Conservation (phyloP, 176 grass and related monocot species). For the Melocanna baccifera region DNA sequence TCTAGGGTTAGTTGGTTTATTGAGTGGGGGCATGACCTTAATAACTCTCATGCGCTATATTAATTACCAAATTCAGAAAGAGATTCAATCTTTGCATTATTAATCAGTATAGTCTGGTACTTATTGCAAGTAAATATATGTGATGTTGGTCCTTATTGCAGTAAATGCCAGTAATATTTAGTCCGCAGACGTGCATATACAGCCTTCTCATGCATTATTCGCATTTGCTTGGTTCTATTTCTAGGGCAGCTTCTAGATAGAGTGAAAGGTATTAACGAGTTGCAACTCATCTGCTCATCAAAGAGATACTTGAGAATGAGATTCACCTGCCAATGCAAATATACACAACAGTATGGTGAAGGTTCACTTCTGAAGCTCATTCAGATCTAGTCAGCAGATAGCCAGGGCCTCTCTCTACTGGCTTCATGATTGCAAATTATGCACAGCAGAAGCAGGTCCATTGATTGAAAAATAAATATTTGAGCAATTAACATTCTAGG, state of each 20-base stretch:
- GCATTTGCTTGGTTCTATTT: background rate
- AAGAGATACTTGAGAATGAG: background rate
- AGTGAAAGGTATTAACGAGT: background rate
- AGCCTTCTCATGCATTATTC: background rate
- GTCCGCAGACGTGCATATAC: background rate
- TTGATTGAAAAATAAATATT: constrained; percentile 20
- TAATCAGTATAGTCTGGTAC: background rate
- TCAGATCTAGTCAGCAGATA: constrained; percentile 28
- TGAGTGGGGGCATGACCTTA: constrained; percentile 5
- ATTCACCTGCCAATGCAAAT: constrained; percentile 25
- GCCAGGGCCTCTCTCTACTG: background rate
- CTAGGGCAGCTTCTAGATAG: constrained; percentile 1
- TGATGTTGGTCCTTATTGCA: background rate
- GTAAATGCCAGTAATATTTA: constrained; percentile 6
- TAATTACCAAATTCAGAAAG: background rate
- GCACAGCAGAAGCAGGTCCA: background rate
- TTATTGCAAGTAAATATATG: background rate
- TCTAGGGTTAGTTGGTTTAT: background rate
- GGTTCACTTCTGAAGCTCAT: constrained; percentile 3
- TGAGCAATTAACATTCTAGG: constrained; percentile 7
- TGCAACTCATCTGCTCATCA: background rate
- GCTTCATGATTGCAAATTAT: constrained; percentile 42
- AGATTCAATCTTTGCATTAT: background rate
- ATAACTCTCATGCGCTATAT: background rate
- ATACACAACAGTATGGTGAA: constrained; percentile 20